These are phyloP conservation scores for Teunomyces gatunensis DNA, from an alignment of 805 yeast species.

Conservation along the genomic window DNA sequence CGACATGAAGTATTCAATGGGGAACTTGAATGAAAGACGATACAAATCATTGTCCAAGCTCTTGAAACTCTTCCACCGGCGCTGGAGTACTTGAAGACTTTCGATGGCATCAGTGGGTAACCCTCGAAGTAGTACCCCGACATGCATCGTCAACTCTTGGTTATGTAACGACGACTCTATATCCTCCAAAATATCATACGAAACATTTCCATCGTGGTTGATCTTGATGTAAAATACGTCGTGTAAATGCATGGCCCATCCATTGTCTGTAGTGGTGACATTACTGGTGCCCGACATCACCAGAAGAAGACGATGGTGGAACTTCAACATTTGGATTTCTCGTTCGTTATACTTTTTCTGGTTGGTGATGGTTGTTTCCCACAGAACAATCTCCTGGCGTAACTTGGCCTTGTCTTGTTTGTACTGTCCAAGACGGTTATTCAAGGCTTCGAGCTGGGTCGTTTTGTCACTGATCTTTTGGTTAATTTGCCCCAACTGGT, in stretches of 20 bases:
- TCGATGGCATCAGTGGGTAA: not conserved
- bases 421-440: conserved; percentile 11
- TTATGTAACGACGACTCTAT: not conserved
- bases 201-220: not conserved
- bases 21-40: conserved; percentile 27
- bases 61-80: conserved; percentile 7
- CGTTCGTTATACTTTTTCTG: conserved; percentile 17
- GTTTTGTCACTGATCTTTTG: conserved; percentile 9
- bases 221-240: conserved; percentile 7
- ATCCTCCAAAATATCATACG: not conserved
- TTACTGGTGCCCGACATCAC: conserved; percentile 22
- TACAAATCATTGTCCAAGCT: conserved; percentile 29
- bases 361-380: conserved; percentile 10
- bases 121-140: not conserved
- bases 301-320: conserved; percentile 25
- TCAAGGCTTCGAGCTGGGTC: conserved; percentile 9
- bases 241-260: not conserved
- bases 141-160: not conserved
- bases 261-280: conserved; percentile 8
- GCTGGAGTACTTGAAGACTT: not conserved
- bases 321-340: conserved; percentile 20
- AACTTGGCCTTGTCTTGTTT: conserved; percentile 9
- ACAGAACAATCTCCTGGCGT: conserved; percentile 8
- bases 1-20: conserved; percentile 15
- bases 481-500: conserved; percentile 12